Evolutionary conservation across 1,139 yeast species (phyloP).

Genomic region (Pichia sp.): DNA sequence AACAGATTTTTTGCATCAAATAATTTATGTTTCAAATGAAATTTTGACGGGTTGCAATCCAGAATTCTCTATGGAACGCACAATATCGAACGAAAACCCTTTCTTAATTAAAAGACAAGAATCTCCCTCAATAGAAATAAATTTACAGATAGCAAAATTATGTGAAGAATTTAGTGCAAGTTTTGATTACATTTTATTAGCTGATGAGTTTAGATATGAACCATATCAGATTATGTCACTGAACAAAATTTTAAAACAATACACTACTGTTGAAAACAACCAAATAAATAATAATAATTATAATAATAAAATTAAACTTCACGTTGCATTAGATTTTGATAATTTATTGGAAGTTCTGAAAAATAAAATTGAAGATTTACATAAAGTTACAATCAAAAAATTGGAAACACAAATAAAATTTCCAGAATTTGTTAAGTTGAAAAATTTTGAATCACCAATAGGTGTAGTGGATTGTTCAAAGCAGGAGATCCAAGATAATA

Average conservation of each 20-base stretch:
- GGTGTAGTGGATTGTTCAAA: slow-evolving; percentile 9
- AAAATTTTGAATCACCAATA: slow-evolving; percentile 16
- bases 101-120: slow-evolving; percentile 3
- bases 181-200: slow-evolving; percentile 21
- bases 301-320: slow-evolving; percentile 14
- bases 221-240: slow-evolving; percentile 18
- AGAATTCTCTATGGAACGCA: not conserved
- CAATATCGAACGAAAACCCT: not conserved
- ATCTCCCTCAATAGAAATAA: not conserved
- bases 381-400: slow-evolving; percentile 17
- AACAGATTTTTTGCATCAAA: slow-evolving; percentile 16
- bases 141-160: slow-evolving; percentile 9
- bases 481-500: slow-evolving; percentile 5
- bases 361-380: slow-evolving; percentile 13
- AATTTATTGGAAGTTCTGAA: slow-evolving; percentile 12
- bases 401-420: slow-evolving; percentile 16
- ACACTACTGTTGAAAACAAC: not conserved
- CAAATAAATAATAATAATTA: not conserved
- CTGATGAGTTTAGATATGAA: slow-evolving; percentile 25
- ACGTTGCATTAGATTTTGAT: slow-evolving; percentile 21
- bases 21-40: slow-evolving; percentile 22
- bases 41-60: slow-evolving; percentile 1
- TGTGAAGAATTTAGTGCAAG: slow-evolving; percentile 19
- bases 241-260: slow-evolving; percentile 10
- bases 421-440: slow-evolving; percentile 18